A percentile compares a stretch with the other conserved stretches of the same genome.
These are phyloP conservation scores for Leccinum pellstonianum DNA, from an alignment of 768 basidiomycete species.

Conservation along the genomic window DNA sequence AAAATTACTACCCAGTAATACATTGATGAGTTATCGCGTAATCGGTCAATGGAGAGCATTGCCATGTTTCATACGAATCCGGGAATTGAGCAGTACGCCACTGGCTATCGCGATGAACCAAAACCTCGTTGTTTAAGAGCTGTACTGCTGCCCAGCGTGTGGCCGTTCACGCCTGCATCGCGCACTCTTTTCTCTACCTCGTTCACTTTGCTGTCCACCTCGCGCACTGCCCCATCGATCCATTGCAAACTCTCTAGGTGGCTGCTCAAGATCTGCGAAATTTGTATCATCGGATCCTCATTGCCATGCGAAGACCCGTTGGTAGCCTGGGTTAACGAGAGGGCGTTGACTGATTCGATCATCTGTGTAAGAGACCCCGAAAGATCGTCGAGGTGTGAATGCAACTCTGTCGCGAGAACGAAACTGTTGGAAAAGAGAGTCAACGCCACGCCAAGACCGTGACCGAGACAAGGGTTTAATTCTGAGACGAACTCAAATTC, in stretches of 20 bases:
- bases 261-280: constrained; percentile 89
- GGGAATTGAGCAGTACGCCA: not conserved
- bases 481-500: no score
- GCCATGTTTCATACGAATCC: not conserved
- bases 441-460: not conserved
- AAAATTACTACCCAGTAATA: not conserved
- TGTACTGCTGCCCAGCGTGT: constrained; percentile 23
- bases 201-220: constrained; percentile 75
- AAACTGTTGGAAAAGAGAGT: constrained; percentile 59
- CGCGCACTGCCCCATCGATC: constrained; percentile 84
- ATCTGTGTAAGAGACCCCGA: constrained; percentile 89
- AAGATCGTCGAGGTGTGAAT: constrained; percentile 89
- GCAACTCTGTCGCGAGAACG: constrained; percentile 87
- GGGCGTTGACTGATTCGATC: constrained; percentile 89
- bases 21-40: not conserved
- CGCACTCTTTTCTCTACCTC: constrained; percentile 74
- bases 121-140: constrained; percentile 37
- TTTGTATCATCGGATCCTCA: constrained; percentile 87
- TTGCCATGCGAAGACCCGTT: constrained; percentile 27
- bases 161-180: constrained; percentile 34
- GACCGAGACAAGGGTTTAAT: not conserved
- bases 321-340: constrained; percentile 54
- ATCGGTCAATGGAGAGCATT: not conserved
- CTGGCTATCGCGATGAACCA: constrained; percentile 28
- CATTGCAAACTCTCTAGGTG: constrained; percentile 92